phyloP scores from a whole-genome alignment of 83 land plant genomes.

The Thuja plicata region DNA sequence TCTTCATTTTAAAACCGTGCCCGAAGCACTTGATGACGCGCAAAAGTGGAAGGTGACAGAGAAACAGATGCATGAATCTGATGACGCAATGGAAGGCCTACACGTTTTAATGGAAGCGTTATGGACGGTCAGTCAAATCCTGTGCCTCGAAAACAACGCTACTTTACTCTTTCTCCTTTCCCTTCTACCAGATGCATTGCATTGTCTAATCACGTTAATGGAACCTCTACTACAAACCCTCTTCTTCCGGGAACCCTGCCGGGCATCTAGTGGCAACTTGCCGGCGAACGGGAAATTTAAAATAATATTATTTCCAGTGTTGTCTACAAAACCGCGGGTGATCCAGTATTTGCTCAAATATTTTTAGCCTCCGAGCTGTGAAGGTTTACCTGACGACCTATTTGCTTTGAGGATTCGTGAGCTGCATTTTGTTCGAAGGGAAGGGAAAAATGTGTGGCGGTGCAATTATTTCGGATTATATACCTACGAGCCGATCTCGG shows the following conservation, averaged over 20 bases:
- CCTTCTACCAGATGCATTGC: not conserved
- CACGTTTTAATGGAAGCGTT: no score
- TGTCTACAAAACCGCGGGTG: not conserved
- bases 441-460: slow-evolving; percentile 42
- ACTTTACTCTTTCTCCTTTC: not conserved
- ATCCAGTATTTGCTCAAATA: not conserved
- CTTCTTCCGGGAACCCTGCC: not conserved
- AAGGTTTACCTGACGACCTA: not conserved
- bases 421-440: not conserved
- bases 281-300: not conserved
- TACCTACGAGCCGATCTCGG: slow-evolving; percentile 25
- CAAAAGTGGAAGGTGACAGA: no score
- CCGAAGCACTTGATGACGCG: no score
- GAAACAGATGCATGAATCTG: no score
- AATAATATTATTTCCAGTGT: not conserved
- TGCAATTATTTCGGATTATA: slow-evolving; percentile 44
- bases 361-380: not conserved
- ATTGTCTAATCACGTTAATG: not conserved
- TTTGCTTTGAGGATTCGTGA: not conserved
- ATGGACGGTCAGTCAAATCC: not conserved
- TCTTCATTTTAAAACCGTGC: no score
- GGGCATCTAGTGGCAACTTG: not conserved
- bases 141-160: not conserved
- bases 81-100: no score
- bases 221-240: not conserved